phyloP scores from a whole-genome alignment of 2,329 filamentous ascomycete genomes.

The Arthroderma uncinatum region DNA sequence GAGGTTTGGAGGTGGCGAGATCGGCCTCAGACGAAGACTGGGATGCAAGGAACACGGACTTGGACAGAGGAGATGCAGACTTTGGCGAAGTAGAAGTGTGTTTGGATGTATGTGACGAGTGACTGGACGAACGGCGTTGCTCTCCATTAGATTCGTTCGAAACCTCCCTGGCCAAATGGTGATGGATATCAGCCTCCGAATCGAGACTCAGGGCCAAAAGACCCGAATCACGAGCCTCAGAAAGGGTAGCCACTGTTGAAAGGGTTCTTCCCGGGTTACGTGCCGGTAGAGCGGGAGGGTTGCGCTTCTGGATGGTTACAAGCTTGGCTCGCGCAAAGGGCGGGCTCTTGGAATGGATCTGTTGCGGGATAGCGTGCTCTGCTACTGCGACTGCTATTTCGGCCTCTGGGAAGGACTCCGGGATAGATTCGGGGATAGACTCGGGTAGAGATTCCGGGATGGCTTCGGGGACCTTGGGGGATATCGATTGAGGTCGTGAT shows the following conservation, averaged over 20 bases:
- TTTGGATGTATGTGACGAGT: neutral
- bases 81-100: neutral
- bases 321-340: conserved; percentile 65
- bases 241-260: neutral
- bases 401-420: neutral
- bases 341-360: conserved; percentile 52
- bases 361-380: conserved; percentile 44
- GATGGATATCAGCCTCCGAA: conserved; percentile 10
- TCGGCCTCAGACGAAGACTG: neutral
- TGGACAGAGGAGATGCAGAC: neutral
- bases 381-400: conserved; percentile 13
- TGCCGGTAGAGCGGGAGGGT: conserved; percentile 57
- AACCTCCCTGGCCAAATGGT: neutral
- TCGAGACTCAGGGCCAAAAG: conserved; percentile 11
- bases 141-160: neutral
- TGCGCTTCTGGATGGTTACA: conserved; percentile 72
- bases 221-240: conserved; percentile 2
- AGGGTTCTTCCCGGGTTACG: conserved; percentile 49
- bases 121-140: neutral
- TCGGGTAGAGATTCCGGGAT: neutral
- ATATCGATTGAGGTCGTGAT: neutral
- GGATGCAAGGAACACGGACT: neutral
- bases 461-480: neutral
- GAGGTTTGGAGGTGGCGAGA: neutral
- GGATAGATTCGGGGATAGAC: neutral